Base-by-base conservation (phyloP, 768 basidiomycete species). In the Rhodotorula paludigena region DNA sequence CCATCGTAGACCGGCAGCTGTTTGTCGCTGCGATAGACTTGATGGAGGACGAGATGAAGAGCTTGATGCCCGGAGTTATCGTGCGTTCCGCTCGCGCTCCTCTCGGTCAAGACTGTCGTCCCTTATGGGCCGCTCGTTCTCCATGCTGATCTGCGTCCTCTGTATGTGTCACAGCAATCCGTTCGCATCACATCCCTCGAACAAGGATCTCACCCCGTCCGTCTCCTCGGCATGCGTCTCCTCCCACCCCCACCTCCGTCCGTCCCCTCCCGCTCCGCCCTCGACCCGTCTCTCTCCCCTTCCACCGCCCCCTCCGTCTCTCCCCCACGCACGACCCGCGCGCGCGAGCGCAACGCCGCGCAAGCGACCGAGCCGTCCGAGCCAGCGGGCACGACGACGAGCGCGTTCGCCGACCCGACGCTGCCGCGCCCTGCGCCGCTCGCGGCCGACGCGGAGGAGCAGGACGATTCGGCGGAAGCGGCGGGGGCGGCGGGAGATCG, bases 31-130 rank as follows among this genome's bases (percentile, higher is more conserved):
- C 38, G 5, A 23, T 58, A 6, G 63, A 64, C 25, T n/a, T 64
- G 41, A 30, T 64, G 32, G 63, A 64, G 51, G 63, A 64, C n/a
- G 56, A 57, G 30, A 39, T 64, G 23, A 57, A 52, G 23, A 49
- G 35, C 10, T 32, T 42, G 23, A 33, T 23, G 20, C 63, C 63
- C 23, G 25, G 38, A 1, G n/a, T 64, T 1, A 49, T 64, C 0
- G 63, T 64, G 47, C 54, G 62, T 55, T 33, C 16, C 36, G 12
- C 28, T 21, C 39, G 1, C n/a, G 7, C 35, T 30, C 32, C 21
- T 41, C 5, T 18, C 18, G 5, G n/a, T 25, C 28, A 2, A 11
- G 33, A 35, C 25, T 25, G 30, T n/a, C 5, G 9, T 57, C 20
- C 12, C 38, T 52, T 35, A 5, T 7, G 3, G 8, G 5, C 15